These are phyloP conservation scores for Botrytis fragariae DNA, from an alignment of 2,329 filamentous ascomycete genomes.

Conservation along the genomic window DNA sequence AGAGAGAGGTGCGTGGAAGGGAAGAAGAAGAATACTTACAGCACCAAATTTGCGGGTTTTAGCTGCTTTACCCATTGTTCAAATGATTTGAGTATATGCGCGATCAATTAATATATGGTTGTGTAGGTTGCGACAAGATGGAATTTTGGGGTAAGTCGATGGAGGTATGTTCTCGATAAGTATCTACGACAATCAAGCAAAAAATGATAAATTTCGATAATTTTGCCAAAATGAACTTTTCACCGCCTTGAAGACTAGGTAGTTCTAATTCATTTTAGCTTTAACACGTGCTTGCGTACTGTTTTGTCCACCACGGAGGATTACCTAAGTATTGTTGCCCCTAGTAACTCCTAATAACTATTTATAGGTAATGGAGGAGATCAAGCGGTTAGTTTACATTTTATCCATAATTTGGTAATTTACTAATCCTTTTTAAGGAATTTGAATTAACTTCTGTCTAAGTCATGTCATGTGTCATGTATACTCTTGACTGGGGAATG, in stretches of 20 bases:
- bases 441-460: not conserved
- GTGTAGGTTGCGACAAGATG: not conserved
- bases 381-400: slow-evolving; percentile 1
- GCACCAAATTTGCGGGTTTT: slow-evolving; percentile 87
- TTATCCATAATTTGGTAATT: not conserved
- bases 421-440: not conserved
- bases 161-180: not conserved
- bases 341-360: slow-evolving; percentile 9
- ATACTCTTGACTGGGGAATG: slow-evolving; percentile 13
- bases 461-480: not conserved
- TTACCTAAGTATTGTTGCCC: not conserved
- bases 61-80: slow-evolving; percentile 81
- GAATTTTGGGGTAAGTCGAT: not conserved
- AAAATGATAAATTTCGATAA: slow-evolving; percentile 20
- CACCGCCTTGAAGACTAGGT: not conserved
- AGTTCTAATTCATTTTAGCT: not conserved
- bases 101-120: not conserved
- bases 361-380: not conserved
- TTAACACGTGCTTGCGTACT: not conserved
- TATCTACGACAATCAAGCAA: not conserved
- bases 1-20: slow-evolving; percentile 9
- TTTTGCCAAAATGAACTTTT: not conserved
- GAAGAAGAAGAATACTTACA: slow-evolving; percentile 41
- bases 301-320: not conserved
- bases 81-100: not conserved